These are phyloP conservation scores for Oxytropis ochrocephala DNA, from an alignment of 306 rosid species.

Conservation along the genomic window DNA sequence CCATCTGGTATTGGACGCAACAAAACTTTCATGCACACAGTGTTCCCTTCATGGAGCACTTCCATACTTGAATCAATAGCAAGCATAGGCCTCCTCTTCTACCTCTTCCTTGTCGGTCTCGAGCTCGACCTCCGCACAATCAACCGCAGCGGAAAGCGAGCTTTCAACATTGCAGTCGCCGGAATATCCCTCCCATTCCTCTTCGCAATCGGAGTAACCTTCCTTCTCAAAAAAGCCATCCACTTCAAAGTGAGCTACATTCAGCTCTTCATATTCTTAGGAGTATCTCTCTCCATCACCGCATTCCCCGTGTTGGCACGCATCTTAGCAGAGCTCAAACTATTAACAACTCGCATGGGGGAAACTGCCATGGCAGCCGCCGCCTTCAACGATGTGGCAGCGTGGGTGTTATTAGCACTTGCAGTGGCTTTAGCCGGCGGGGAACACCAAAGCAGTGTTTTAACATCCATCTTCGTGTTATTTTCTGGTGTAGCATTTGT, in stretches of 20 bases:
- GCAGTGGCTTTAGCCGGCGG: constrained; percentile 47
- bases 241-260: constrained; percentile 32
- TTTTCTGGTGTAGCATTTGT: constrained; percentile 23
- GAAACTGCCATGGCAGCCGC: constrained; percentile 89
- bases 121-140: constrained; percentile 58
- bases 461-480: constrained; percentile 17
- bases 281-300: constrained; percentile 75
- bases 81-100: constrained; percentile 67
- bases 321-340: constrained; percentile 74
- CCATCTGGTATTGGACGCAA: constrained; percentile 68
- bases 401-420: constrained; percentile 73
- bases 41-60: constrained; percentile 69
- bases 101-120: constrained; percentile 65
- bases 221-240: constrained; percentile 40
- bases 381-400: constrained; percentile 76
- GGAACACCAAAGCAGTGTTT: neutral
- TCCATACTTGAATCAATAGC: constrained; percentile 67
- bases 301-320: constrained; percentile 87
- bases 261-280: constrained; percentile 59
- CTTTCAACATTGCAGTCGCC: constrained; percentile 54
- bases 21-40: constrained; percentile 30
- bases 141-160: constrained; percentile 51
- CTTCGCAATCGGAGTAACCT: constrained; percentile 49
- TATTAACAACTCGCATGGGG: constrained; percentile 56
- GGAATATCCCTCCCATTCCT: constrained; percentile 66